A percentile compares a stretch with the other conserved stretches of the same genome.
phyloP scores from a whole-genome alignment of 192 early-diverging fungal species.

The Gaertneriomyces sp. region DNA sequence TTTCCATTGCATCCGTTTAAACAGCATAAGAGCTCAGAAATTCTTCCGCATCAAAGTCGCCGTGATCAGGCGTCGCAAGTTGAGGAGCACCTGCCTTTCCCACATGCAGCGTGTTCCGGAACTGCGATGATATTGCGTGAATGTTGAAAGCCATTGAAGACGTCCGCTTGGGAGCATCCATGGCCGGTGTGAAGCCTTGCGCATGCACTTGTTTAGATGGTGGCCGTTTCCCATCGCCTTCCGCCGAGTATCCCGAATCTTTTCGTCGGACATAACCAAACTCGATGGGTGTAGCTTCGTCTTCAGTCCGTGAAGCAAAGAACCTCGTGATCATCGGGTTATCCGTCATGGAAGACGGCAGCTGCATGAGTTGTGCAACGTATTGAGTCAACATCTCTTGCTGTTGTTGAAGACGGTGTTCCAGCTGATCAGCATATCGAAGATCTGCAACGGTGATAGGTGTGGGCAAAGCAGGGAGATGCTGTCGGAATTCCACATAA shows the following conservation, averaged over 20 bases:
- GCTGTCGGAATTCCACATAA: background rate
- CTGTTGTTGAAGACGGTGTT: background rate
- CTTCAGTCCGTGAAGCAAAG: slow-evolving; percentile 5
- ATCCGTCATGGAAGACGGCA: slow-evolving; percentile 3
- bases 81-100: background rate
- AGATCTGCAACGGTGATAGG: background rate
- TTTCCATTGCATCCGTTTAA: too few species aligned
- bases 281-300: background rate
- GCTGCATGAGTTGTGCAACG: background rate
- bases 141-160: background rate
- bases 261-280: background rate
- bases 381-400: background rate
- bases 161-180: background rate
- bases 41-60: background rate
- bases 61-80: background rate
- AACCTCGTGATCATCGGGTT: slow-evolving; percentile 1
- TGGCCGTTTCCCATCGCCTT: background rate
- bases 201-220: background rate
- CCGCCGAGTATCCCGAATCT: slow-evolving; percentile 9
- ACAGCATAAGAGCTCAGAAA: background rate
- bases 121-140: background rate
- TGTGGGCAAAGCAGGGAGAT: slow-evolving; percentile 1
- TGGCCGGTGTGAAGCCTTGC: background rate
- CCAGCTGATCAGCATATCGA: background rate
- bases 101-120: background rate